Evolutionary conservation across 1,284 basidiomycete genomes (phyloP), one percentile per base, ranked within the genome.

Genomic region (Sporisorium reilianum): DNA sequence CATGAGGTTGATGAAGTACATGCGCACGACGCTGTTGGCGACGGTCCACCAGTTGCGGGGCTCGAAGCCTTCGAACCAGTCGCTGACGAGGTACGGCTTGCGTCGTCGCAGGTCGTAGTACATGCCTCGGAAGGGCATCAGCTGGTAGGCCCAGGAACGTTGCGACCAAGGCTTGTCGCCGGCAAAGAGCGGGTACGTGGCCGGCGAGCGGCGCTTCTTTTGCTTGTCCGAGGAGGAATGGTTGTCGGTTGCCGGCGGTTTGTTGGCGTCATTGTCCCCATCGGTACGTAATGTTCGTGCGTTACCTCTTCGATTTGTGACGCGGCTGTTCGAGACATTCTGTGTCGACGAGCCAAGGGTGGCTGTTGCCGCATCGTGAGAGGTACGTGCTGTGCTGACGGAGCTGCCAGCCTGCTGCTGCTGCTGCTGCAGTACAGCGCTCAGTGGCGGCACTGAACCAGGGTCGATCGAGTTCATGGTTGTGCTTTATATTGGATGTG

Each of bases 41-140:
- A 82, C 55, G 4, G 73, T 81, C 61, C 64, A 76, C 66, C 75
- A 77, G 52, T 83, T 82, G 3, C 45, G 20, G 2, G 77, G 75
- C 22, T 64, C 49, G 22, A 81, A 64, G 9, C 75, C 80, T 23
- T 72, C 65, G 18, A 61, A 56, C 83, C 83, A 84, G 61, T 84
- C 83, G 18, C 65, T 65, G 20, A 34, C 14, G 23, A 79, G 97
- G 87, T 89, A 95, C 0, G 94, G 94, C 5, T 88, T 86, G 45
- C 95, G 88, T 11, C 91, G 88, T 51, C 87, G 87, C n/a, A 97
- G 87, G 85, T 97, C 95, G 46, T 88, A 87, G 38, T 88, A 78
- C 81, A 97, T 95, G 8, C 95, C 95, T 7, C 87, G 84, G 23
- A 91, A 91, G 10, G 91, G 85, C 9, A 55, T 64, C 11, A 85